Percentiles rank a stretch among this genome's conserved stretches.
Conservation (phyloP, 2,329 filamentous ascomycete species). For the Scolecobasidium constrictum region DNA sequence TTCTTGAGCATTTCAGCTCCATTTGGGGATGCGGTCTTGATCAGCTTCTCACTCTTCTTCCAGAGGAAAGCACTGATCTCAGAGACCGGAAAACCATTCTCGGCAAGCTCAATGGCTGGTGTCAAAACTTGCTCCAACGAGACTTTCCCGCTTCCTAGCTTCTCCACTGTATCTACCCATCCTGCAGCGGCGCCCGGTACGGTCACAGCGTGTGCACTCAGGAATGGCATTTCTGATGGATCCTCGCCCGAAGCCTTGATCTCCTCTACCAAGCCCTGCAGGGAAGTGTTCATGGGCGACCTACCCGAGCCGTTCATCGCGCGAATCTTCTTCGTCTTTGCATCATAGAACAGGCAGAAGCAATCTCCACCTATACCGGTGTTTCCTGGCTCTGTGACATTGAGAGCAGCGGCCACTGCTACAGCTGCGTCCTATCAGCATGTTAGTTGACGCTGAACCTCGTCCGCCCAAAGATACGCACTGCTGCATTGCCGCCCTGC, state of each 20-base stretch:
- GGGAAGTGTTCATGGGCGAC: conserved; percentile 54
- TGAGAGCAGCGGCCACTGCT: conserved; percentile 82
- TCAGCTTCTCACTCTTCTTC: conserved; percentile 48
- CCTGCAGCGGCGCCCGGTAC: conserved; percentile 85
- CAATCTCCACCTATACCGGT: conserved; percentile 96
- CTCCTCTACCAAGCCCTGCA: conserved; percentile 59
- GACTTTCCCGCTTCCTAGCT: conserved; percentile 81
- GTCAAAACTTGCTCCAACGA: conserved; percentile 64
- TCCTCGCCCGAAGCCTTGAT: conserved; percentile 49
- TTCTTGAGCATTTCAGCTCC: conserved; percentile 77
- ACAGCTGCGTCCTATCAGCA: conserved; percentile 75
- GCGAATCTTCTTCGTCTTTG: conserved; percentile 67
- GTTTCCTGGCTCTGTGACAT: conserved; percentile 84
- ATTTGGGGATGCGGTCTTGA: conserved; percentile 73
- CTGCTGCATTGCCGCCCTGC: conserved; percentile 85
- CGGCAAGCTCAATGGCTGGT: conserved; percentile 76
- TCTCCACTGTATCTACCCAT: conserved; percentile 82
- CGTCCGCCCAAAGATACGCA: conserved; percentile 43
- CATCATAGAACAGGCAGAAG: conserved; percentile 90
- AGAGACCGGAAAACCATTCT: conserved; percentile 82
- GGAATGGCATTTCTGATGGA: conserved; percentile 56
- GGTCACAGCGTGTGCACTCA: conserved; percentile 70
- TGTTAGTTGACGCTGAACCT: too few species aligned
- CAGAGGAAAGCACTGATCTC: conserved; percentile 66
- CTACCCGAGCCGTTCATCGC: conserved; percentile 93